Percentiles rank a stretch among this genome's conserved stretches.
These are phyloP conservation scores for Nitzschia putrida DNA, from an alignment of 108 stramenopile genomes.

Conservation along the genomic window DNA sequence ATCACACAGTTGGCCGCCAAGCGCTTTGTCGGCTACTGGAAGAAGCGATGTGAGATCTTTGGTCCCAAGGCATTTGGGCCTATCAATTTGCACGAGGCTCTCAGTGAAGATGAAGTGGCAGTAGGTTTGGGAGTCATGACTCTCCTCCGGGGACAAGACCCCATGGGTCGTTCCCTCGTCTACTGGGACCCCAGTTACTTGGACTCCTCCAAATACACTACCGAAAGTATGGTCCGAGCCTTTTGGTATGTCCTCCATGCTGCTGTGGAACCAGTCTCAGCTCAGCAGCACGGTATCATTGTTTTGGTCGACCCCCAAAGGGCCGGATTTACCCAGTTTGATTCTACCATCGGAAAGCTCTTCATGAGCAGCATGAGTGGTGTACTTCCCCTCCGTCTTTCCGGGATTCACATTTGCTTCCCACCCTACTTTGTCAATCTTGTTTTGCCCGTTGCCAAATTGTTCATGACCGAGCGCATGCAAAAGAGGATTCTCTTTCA, in stretches of 20 bases:
- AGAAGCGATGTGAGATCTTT: slow-evolving; percentile 58
- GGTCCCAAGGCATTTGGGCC: slow-evolving; percentile 52
- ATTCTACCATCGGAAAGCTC: slow-evolving; percentile 43
- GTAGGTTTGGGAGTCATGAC: slow-evolving; percentile 41
- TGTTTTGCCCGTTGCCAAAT: slow-evolving; percentile 58
- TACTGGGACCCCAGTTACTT: slow-evolving; percentile 50
- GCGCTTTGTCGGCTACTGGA: slow-evolving; percentile 54
- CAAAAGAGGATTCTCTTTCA: slow-evolving; percentile 58
- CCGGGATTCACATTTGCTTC: slow-evolving; percentile 59
- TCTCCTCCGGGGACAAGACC: slow-evolving; percentile 25
- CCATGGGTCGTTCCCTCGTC: slow-evolving; percentile 45
- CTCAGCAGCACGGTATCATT: slow-evolving; percentile 53
- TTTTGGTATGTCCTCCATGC: slow-evolving; percentile 59
- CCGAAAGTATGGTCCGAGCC: slow-evolving; percentile 46
- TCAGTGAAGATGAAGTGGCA: slow-evolving; percentile 41
- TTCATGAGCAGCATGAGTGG: slow-evolving; percentile 45
- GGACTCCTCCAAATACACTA: slow-evolving; percentile 44
- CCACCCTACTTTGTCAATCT: slow-evolving; percentile 58
- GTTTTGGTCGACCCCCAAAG: slow-evolving; percentile 38
- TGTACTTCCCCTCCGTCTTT: slow-evolving; percentile 53
- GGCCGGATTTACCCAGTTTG: slow-evolving; percentile 45
- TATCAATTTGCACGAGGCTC: slow-evolving; percentile 28
- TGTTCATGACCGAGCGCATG: slow-evolving; percentile 54
- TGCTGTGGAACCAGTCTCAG: slow-evolving; percentile 35
- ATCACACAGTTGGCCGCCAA: slow-evolving; percentile 37